phyloP scores from a whole-genome alignment of 2,329 filamentous ascomycete species.

The Rhynchosporium graminicola region DNA sequence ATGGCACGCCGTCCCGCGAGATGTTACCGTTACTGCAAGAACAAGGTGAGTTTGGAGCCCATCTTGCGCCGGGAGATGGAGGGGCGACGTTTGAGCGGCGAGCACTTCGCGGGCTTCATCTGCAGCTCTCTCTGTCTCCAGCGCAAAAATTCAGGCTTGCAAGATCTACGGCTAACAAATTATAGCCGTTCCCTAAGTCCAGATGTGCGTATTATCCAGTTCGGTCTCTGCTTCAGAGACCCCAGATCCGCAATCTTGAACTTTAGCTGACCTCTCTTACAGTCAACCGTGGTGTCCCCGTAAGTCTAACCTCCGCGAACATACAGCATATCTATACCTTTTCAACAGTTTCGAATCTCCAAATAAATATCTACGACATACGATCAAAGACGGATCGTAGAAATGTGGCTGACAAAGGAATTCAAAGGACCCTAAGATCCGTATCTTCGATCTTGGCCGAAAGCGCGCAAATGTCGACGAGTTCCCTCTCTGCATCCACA shows the following conservation, averaged over 20 bases:
- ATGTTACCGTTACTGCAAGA: conserved; percentile 99
- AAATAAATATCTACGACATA: not conserved
- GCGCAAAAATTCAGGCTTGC: not conserved
- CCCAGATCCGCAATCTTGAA: no score
- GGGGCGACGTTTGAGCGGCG: not conserved
- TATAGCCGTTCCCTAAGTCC: conserved; percentile 92
- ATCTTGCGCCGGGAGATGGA: conserved; percentile 11
- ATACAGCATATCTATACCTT: not conserved
- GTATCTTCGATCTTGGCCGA: conserved; percentile 97
- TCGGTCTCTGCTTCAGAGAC: no score
- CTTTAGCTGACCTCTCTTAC: no score
- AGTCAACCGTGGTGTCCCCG: conserved; percentile 94
- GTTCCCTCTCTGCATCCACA: conserved; percentile 98
- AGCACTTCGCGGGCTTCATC: not conserved
- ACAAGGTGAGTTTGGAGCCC: conserved; percentile 74
- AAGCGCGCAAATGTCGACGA: conserved; percentile 99
- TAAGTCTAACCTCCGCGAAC: not conserved
- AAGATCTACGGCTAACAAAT: conserved; percentile 2
- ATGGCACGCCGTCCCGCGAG: conserved; percentile 99
- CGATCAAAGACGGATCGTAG: not conserved
- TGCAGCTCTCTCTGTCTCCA: not conserved
- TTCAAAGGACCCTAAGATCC: conserved; percentile 64
- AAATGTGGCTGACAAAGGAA: conserved; percentile 1
- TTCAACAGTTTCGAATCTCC: not conserved
- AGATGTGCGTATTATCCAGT: not conserved